Conservation (phyloP, 371 early-diverging fungal species). For the Syncephalastrum racemosum region DNA sequence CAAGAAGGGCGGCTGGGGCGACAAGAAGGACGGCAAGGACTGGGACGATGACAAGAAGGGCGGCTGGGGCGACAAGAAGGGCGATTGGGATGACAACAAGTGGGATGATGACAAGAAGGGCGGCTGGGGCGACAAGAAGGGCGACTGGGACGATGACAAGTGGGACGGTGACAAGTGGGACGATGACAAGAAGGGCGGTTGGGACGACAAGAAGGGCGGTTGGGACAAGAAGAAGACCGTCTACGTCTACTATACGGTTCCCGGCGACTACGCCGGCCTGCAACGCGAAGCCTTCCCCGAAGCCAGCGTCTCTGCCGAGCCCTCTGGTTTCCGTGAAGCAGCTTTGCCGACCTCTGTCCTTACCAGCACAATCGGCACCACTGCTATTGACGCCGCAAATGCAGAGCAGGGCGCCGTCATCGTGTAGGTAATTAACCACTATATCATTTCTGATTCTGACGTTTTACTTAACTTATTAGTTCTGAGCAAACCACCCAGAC, state of each 20-base stretch:
- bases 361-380: slow-evolving; percentile 7
- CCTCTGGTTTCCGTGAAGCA: not conserved
- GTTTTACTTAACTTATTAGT: no score
- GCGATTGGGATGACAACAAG: slow-evolving; percentile 22
- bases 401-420: no score
- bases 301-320: slow-evolving; percentile 1
- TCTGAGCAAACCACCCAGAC: not conserved
- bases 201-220: slow-evolving; percentile 7
- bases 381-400: not conserved
- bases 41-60: slow-evolving; percentile 18
- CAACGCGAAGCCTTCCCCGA: not conserved
- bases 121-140: slow-evolving; percentile 11
- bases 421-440: no score
- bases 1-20: slow-evolving; percentile 19
- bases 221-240: slow-evolving; percentile 19
- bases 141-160: slow-evolving; percentile 10
- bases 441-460: no score
- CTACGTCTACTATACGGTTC: slow-evolving; percentile 31
- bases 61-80: slow-evolving; percentile 15
- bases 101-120: slow-evolving; percentile 9
- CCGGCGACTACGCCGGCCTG: slow-evolving; percentile 1
- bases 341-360: not conserved
- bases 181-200: no score
- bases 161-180: slow-evolving; percentile 5
- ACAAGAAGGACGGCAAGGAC: slow-evolving; percentile 21